Base-by-base conservation (phyloP, 2,329 filamentous ascomycete species). In the Arthrobotrys pseudoclavata region DNA sequence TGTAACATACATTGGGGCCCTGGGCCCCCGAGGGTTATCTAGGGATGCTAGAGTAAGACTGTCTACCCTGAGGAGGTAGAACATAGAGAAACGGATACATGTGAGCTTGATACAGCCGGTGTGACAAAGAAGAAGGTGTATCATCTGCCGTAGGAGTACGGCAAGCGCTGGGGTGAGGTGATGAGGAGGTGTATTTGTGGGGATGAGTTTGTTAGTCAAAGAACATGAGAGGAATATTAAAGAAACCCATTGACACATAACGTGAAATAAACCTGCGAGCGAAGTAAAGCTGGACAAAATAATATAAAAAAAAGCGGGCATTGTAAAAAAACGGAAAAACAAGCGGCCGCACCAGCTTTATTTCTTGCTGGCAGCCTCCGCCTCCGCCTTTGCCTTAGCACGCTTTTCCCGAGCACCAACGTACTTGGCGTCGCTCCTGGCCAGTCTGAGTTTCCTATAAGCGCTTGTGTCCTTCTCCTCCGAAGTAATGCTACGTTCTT, bases 401-500 rank as follows among this genome's bases (percentile, higher is more conserved):
- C 96, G 91, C 94, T 98, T 98, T 89, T 96, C 94, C 85, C 94
- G 91, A 84, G 89, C 89, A 86, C 96, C 96, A 81, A 89, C 86
- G 84, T 92, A 88, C 85, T 94, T 91, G 83, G 92, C 90, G 84
- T 96, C 92, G 85, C 90, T 90, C 86, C 96, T 91, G 82, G 92
- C 90, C 82, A 91, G 88, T 86, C 96, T 92, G 85, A 99, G 90
- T 84, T 90, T 91, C 85, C 88, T 88, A 91, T 92, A 98, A 81
- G 94, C 96, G 86, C 91, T 91, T 86, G 94, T 91, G 87, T 94
- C 92, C 84, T 88, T 82, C 80, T 89, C 85, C 87, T 97, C 89
- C 87, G 92, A 90, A 83, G 86, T 87, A 86, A 95, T 84, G 83
- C 88, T 90, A 82, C 88, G 83, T 83, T 87, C 86, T 83, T 88